Conservation (phyloP, 345 rosid genomes). For the Noccaea bulbosa region DNA sequence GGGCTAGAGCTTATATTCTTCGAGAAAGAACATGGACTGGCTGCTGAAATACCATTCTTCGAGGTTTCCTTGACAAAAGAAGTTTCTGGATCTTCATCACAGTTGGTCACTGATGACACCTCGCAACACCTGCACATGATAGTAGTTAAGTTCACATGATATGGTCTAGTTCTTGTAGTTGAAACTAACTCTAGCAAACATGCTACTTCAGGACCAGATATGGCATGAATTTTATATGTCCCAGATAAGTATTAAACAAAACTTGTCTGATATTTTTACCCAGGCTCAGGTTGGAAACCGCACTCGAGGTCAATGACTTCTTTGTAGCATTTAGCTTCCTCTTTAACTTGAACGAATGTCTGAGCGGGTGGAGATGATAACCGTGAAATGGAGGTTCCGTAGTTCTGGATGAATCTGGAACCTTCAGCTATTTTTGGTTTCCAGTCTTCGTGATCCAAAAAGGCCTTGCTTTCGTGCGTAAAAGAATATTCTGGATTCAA, state of each 20-base stretch:
- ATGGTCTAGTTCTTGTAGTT: no score
- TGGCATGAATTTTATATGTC: no score
- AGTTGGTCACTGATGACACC: conserved; percentile 42
- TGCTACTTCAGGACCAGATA: no score
- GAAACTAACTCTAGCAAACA: no score
- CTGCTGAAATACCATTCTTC: conserved; percentile 25
- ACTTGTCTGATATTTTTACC: conserved; percentile 54
- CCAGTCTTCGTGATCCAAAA: conserved; percentile 41
- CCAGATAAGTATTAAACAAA: no score
- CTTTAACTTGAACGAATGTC: conserved; percentile 46
- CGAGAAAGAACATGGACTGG: conserved; percentile 58
- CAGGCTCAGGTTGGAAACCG: conserved; percentile 48
- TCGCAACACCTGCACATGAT: conserved; percentile 37
- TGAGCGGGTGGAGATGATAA: conserved; percentile 44
- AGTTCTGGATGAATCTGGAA: conserved; percentile 41
- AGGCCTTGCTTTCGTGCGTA: conserved; percentile 37
- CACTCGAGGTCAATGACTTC: conserved; percentile 43
- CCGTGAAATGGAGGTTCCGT: conserved; percentile 36
- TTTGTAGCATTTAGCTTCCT: conserved; percentile 28
- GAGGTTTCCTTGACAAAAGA: conserved; percentile 61
- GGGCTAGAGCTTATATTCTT: conserved; percentile 55
- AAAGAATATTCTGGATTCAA: conserved; percentile 38
- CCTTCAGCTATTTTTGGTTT: conserved; percentile 44
- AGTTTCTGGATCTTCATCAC: conserved; percentile 58
- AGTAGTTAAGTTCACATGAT: background rate